phyloP scores from a whole-genome alignment of 768 basidiomycete genomes.

The Calvatia gigantea region DNA sequence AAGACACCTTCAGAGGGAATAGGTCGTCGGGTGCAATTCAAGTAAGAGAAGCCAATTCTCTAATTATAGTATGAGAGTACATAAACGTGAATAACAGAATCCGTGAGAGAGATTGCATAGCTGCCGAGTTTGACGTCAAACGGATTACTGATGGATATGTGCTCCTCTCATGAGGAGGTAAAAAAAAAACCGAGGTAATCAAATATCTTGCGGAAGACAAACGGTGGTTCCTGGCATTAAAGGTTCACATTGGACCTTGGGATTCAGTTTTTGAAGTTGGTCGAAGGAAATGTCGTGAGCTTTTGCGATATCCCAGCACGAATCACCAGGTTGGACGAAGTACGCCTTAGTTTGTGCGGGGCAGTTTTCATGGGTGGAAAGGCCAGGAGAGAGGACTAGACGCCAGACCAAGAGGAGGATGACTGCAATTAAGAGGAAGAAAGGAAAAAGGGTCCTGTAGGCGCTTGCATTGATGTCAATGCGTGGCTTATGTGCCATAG shows the following conservation, averaged over 20 bases:
- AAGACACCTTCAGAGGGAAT: background rate
- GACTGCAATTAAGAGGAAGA: constrained; percentile 67
- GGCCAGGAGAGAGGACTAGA: constrained; percentile 42
- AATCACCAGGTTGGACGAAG: constrained; percentile 54
- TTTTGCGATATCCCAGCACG: constrained; percentile 61
- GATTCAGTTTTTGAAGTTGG: constrained; percentile 48
- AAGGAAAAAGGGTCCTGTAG: constrained; percentile 65
- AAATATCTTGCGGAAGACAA: constrained; percentile 43
- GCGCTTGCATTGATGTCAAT: constrained; percentile 34
- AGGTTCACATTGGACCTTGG: constrained; percentile 49
- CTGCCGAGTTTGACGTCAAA: background rate
- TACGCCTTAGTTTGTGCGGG: constrained; percentile 41
- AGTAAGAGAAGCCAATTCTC: background rate
- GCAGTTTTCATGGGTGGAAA: constrained; percentile 33
- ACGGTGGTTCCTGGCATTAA: constrained; percentile 58
- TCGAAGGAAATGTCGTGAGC: constrained; percentile 48
- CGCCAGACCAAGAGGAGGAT: constrained; percentile 63
- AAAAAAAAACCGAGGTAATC: background rate
- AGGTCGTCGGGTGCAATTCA: background rate
- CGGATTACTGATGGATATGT: background rate
- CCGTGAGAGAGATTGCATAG: background rate
- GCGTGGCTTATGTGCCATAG: constrained; percentile 26
- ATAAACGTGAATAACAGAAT: background rate
- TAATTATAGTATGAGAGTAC: background rate
- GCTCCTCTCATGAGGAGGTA: background rate